phyloP scores from a whole-genome alignment of 1,284 basidiomycete genomes.

The Chiua sp. region DNA sequence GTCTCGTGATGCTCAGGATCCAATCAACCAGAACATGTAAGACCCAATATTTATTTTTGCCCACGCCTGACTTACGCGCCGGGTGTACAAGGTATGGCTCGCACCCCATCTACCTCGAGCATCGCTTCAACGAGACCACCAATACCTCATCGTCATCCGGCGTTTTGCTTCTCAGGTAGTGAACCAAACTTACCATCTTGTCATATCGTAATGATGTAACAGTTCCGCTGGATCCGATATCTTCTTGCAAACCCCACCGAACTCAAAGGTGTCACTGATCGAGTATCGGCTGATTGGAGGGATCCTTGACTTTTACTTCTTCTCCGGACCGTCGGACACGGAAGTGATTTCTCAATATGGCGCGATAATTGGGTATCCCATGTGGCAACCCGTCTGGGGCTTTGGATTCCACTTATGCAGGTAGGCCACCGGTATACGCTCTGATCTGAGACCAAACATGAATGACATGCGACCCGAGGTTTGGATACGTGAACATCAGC shows the following conservation, averaged over 20 bases:
- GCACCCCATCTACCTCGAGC: constrained; percentile 72
- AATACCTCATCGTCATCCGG: constrained; percentile 65
- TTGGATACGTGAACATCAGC: constrained; percentile 58
- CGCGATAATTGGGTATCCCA: constrained; percentile 61
- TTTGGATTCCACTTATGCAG: constrained; percentile 77
- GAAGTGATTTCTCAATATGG: constrained; percentile 74
- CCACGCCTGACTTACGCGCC: constrained; percentile 15
- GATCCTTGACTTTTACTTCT: constrained; percentile 72
- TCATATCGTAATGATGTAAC: not conserved
- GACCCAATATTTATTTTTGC: no score
- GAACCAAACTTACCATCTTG: not conserved
- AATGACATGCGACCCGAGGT: constrained; percentile 39
- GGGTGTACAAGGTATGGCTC: constrained; percentile 68
- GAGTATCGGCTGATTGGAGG: constrained; percentile 71
- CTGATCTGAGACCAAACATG: not conserved
- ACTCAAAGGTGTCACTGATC: constrained; percentile 57
- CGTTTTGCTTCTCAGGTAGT: constrained; percentile 68
- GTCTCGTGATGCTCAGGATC: constrained; percentile 66
- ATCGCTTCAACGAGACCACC: constrained; percentile 57
- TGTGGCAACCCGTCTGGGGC: constrained; percentile 71
- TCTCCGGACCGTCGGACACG: constrained; percentile 68
- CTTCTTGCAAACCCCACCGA: constrained; percentile 59
- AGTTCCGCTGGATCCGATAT: constrained; percentile 68
- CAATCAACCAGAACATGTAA: constrained; percentile 65
- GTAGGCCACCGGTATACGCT: constrained; percentile 33